Base-by-base conservation (phyloP, 257 asterid genomes). In the Gentiana straminea region DNA sequence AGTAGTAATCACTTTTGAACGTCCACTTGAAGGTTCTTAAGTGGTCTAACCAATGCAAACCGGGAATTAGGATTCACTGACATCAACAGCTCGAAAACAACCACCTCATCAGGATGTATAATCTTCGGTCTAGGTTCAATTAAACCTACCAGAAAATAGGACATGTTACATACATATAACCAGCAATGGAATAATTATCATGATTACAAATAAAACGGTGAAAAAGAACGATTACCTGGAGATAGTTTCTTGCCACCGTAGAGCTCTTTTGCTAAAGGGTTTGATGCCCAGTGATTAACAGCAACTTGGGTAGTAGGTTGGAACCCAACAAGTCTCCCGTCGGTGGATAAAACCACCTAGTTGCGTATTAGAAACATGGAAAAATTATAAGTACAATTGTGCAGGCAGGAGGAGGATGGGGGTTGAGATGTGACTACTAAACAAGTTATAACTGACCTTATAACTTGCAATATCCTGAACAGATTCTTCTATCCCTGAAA, bases 241-340 rank as follows among this genome's bases (percentile, higher is more conserved):
- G 88, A 75, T 50, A 80, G 83, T 33, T 64, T 74, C 66, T 75
- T 82, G 52, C 80, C 82, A 59, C 84, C 80, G 57, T 86, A 81
- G 51, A 90, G 74, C 67, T 79, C 96, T 75, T 71, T 82, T 46
- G 88, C 75, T 61, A 90, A 52, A 39, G 98, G 98, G 60, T 86
- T 90, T 46, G 80, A 77, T 15, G 94, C 88, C 98, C 96, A 90
- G 13, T 79, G 79, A 57, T 84, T 90, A 7, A 84, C 96, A 61
- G 89, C 98, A 51, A 80, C 79, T 48, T 91, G 78, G 61, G 79
- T 86, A 6, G 91, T 79, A 35, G 96, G 95, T 70, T 82, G 94
- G 67, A 90, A 79, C 49, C 94, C 95, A 52, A 76, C 59, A 55
- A 90, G 70, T 8, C 63, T 71, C 63, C 96, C 76, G 35, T 79